Base-by-base conservation (phyloP, 257 asterid species). In the Paraleonurus japonicus region DNA sequence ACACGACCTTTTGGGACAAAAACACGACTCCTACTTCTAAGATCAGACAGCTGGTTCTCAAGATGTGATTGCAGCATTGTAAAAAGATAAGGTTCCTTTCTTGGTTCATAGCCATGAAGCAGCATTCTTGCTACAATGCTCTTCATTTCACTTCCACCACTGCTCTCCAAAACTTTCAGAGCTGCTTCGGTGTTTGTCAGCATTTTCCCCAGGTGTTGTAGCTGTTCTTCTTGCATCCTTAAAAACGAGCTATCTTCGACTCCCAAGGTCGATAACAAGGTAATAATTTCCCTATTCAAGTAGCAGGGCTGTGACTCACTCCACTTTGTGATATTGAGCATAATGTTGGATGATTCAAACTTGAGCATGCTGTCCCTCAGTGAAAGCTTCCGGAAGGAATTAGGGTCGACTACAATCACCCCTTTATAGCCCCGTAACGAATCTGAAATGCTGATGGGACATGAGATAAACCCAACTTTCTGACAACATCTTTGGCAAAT, bases 361-460 rank as follows among this genome's bases (percentile, higher is more conserved):
- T 94, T 94, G 54, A 67, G 91, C 99, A 94, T 91, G 77, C 97
- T 89, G 45, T 70, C 64, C 19, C 97, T 80, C 51, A 94, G 79
- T 15, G 95, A 83, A 4, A 91, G 81, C 84, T 94, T 94, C 68
- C 82, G 80, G 78, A 78, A 84, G 74, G 92, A 86, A 62, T 72
- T 70, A 8, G 83, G 86, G 75, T 91, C 85, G 27, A 89, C 92
- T 5, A 83, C 96, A 32, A 94, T 79, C 57, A 94, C 96, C 65
- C 97, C 99, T 85, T 94, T 94, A 74, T 89, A 94, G 54, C 99
- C 99, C 97, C 99, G 22, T 91, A 94, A 3, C 97, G 85, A 57
- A 91, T 91, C 81, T 94, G 99, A 82, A 94, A 94, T 5, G 99
- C 99, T 0, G 97, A 89, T 2, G 99, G 99, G 22, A 79, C 67